Evolutionary conservation across 768 basidiomycete genomes (phyloP), one percentile per base, ranked within the genome.

Genomic region (Xerocomellus intermedius): DNA sequence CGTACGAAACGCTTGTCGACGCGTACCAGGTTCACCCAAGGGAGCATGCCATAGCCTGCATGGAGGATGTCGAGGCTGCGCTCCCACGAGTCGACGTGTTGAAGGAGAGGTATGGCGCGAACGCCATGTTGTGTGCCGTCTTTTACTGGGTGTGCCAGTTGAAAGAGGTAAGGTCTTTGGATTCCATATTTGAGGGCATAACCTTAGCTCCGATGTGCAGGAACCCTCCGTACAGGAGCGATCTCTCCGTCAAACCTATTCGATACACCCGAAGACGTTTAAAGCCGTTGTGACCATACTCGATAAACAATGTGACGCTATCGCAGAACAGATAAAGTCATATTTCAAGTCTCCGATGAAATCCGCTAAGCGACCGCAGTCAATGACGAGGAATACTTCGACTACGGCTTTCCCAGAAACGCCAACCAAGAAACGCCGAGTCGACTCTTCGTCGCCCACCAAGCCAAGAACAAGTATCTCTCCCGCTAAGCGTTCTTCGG

Each of bases 141-240:
- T 82, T 79, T 61, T 76, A 71, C 49, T 82, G 80, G 81, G 70
- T 76, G 3, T 78, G 70, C 46, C 72, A 72, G 38, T 43, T 72
- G 36, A 64, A 74, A 32, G 73, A 74, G 63, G 80, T 80, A 39
- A 43, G 48, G 0, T 45, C 10, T 1, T 32, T n/a, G 5, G 0
- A 30, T 36, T 22, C 4, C 26, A 7, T 17, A 2, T 37, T 22
- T 4, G 43, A 22, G 13, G 8, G 7, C 1, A 3, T 30, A 3
- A 22, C 9, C 17, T 14, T 22, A 48, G 2, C 38, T 24, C 38
- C 10, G 4, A 22, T 14, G 19, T 26, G 24, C 48, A 72, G 69
- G 58, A 68, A 37, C 39, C 64, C 22, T 39, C 61, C 4, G 51
- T 73, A 12, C 59, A 55, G n/a, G 61, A 69, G 6, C 61, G 59